Evolutionary conservation across 192 early-diverging fungal species (phyloP).

Genomic region (Umbelopsis vinacea): DNA sequence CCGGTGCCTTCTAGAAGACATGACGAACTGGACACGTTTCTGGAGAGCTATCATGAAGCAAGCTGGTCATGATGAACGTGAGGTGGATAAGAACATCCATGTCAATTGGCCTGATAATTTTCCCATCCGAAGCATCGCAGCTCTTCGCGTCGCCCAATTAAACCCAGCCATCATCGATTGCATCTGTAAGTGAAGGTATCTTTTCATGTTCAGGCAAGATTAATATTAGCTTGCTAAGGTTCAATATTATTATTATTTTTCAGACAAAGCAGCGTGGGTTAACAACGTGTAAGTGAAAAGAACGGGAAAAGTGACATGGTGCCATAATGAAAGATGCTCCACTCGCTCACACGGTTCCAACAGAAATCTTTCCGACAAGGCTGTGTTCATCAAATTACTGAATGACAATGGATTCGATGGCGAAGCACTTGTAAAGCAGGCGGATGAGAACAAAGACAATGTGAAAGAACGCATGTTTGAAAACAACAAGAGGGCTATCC

Average conservation of each 20-base stretch:
- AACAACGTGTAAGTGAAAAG: constrained; percentile 12
- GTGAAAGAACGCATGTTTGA: constrained; percentile 25
- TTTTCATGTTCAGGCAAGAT: background rate
- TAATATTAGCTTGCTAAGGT: background rate
- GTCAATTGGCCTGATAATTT: constrained; percentile 26
- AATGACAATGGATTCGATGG: constrained; percentile 29
- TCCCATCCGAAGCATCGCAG: constrained; percentile 25
- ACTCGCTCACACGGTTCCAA: no score
- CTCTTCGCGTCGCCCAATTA: constrained; percentile 23
- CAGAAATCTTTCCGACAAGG: constrained; percentile 7
- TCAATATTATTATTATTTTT: background rate
- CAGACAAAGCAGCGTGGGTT: constrained; percentile 30
- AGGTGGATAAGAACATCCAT: background rate
- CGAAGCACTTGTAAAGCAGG: constrained; percentile 3
- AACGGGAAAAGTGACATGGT: background rate
- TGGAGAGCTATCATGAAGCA: constrained; percentile 26
- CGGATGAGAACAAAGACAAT: constrained; percentile 14
- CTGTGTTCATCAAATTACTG: background rate
- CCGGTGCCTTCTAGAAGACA: background rate
- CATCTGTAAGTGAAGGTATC: constrained; percentile 18
- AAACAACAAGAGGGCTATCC: constrained; percentile 26
- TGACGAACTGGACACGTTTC: constrained; percentile 20
- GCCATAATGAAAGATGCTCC: background rate
- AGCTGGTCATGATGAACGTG: background rate
- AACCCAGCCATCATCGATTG: constrained; percentile 17